A percentile compares a stretch with the other conserved stretches of the same genome.
Evolutionary conservation across 768 basidiomycete species (phyloP).

Genomic region (Boletus tylopilopsis): DNA sequence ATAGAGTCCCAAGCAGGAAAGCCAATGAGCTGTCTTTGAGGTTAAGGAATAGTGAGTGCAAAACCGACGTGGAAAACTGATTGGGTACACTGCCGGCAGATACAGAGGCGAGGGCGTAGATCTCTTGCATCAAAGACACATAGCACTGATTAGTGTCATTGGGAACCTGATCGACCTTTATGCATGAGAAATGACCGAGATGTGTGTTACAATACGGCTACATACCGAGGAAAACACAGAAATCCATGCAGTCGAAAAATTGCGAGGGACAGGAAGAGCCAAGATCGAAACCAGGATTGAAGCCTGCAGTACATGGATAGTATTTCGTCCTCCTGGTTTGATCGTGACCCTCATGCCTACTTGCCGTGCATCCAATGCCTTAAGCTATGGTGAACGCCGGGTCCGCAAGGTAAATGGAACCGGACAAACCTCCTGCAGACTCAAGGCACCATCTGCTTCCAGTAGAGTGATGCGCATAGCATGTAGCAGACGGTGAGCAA

Average conservation of each 20-base stretch:
- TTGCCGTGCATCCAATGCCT: slow-evolving; percentile 45
- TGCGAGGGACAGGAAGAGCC: slow-evolving; percentile 44
- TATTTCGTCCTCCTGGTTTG: slow-evolving; percentile 60
- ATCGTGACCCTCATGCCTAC: slow-evolving; percentile 47
- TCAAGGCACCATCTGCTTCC: slow-evolving; percentile 38
- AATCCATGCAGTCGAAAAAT: slow-evolving; percentile 45
- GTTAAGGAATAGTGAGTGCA: slow-evolving; percentile 62
- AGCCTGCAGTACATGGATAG: slow-evolving; percentile 54
- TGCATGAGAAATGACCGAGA: slow-evolving; percentile 1
- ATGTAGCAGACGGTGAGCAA: slow-evolving; percentile 46
- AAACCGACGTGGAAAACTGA: slow-evolving; percentile 49
- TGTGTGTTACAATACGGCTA: background rate
- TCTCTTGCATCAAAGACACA: slow-evolving; percentile 53
- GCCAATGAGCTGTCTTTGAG: slow-evolving; percentile 68
- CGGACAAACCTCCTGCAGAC: slow-evolving; percentile 28
- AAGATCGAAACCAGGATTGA: slow-evolving; percentile 52
- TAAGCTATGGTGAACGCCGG: background rate
- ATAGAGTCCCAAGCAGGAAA: slow-evolving; percentile 75
- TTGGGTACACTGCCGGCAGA: slow-evolving; percentile 41
- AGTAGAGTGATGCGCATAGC: slow-evolving; percentile 45
- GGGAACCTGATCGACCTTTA: slow-evolving; percentile 13
- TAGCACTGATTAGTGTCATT: slow-evolving; percentile 38
- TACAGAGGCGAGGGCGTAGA: slow-evolving; percentile 68
- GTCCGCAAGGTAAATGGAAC: background rate
- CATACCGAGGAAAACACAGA: slow-evolving; percentile 34